phyloP scores from a whole-genome alignment of 306 rosid species.

The Medicago arabica region DNA sequence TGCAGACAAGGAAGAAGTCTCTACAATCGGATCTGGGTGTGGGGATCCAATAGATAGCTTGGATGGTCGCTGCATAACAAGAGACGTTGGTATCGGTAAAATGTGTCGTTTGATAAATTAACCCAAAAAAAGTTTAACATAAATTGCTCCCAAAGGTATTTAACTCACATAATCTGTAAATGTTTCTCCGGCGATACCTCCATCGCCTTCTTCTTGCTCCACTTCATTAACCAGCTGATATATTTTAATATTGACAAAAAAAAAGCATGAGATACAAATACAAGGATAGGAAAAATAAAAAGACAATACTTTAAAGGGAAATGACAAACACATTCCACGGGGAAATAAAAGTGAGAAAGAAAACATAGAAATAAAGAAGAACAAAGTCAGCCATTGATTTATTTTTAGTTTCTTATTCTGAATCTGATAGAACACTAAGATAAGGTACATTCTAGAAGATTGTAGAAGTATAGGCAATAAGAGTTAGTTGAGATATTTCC shows the following conservation, averaged over 20 bases:
- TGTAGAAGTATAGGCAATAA: too few relatives aligned
- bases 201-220: constrained; percentile 94
- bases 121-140: constrained; percentile 34
- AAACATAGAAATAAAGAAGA: background rate
- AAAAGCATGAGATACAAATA: background rate
- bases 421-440: background rate
- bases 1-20: constrained; percentile 44
- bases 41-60: constrained; percentile 82
- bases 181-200: constrained; percentile 41
- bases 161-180: constrained; percentile 65
- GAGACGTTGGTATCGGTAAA: constrained; percentile 38
- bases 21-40: constrained; percentile 93
- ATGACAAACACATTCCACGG: background rate
- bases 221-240: constrained; percentile 87
- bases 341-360: background rate
- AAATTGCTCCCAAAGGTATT: background rate
- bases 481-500: too few relatives aligned
- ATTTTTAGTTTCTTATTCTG: constrained; percentile 3
- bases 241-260: constrained; percentile 8
- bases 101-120: constrained; percentile 36
- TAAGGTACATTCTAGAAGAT: too few relatives aligned
- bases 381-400: background rate
- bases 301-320: constrained; percentile 9
- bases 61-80: constrained; percentile 81
- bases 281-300: background rate